These are phyloP conservation scores for Mycena chlorophos DNA, from an alignment of 768 basidiomycete genomes.

Conservation along the genomic window DNA sequence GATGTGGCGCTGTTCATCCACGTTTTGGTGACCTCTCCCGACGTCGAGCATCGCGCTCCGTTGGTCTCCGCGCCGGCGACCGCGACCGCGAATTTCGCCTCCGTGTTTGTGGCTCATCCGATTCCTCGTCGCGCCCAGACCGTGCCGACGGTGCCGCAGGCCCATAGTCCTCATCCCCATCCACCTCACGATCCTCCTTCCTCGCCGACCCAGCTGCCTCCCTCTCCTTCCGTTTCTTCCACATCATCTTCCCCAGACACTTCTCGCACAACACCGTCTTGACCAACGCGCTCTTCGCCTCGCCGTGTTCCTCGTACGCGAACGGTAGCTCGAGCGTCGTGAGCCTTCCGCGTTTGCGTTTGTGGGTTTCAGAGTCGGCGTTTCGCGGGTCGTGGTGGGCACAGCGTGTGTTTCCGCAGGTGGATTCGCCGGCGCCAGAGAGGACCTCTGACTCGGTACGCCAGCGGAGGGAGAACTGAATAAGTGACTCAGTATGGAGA, in stretches of 20 bases:
- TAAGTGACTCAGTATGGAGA: neutral
- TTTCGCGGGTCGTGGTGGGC: slow-evolving; percentile 50
- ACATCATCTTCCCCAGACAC: slow-evolving; percentile 84
- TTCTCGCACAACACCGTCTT: slow-evolving; percentile 84
- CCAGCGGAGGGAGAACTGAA: slow-evolving; percentile 89
- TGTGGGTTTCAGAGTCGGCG: too few relatives aligned
- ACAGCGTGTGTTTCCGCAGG: slow-evolving; percentile 90
- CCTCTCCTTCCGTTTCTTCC: slow-evolving; percentile 75
- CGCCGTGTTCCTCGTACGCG: slow-evolving; percentile 77
- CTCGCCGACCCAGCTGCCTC: slow-evolving; percentile 14
- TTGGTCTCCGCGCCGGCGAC: neutral
- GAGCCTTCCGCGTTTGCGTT: slow-evolving; percentile 39
- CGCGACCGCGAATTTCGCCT: neutral
- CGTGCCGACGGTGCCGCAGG: neutral
- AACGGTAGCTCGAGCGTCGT: slow-evolving; percentile 89
- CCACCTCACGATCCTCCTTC: neutral
- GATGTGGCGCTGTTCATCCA: neutral
- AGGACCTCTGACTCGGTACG: slow-evolving; percentile 90
- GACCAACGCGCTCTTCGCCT: slow-evolving; percentile 77
- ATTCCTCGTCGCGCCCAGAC: neutral
- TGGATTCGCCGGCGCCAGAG: slow-evolving; percentile 78
- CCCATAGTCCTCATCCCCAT: neutral
- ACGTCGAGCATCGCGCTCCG: too few relatives aligned
- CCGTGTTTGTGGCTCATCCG: neutral
- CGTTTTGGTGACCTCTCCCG: too few relatives aligned